A percentile compares a stretch with the other conserved stretches of the same genome.
Evolutionary conservation across 2,329 filamentous ascomycete genomes (phyloP).

Genomic region (Colletotrichum chrysophilum): DNA sequence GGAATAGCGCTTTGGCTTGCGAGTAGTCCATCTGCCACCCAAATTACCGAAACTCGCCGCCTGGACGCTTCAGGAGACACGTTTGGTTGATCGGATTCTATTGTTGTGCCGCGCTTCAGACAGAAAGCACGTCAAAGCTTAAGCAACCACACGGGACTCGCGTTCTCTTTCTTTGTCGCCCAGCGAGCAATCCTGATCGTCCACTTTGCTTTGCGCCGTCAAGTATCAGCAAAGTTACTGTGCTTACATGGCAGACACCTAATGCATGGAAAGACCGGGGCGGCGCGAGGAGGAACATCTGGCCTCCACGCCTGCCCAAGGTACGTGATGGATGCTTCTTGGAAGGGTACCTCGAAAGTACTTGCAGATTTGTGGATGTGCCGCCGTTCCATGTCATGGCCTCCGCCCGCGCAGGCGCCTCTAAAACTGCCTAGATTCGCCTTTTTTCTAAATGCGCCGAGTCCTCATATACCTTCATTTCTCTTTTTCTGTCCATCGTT

Average conservation of each 20-base stretch:
- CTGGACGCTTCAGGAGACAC: constrained; percentile 7
- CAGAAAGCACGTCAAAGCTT: constrained; percentile 10
- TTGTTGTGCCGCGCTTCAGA: not conserved
- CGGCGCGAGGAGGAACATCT: not conserved
- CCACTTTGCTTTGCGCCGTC: not conserved
- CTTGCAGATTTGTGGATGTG: not conserved
- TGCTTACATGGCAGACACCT: not conserved
- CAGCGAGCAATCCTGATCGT: not conserved
- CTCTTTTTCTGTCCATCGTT: not conserved
- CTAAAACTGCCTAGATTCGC: not conserved
- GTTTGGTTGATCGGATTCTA: not conserved
- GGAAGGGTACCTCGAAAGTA: constrained; percentile 5
- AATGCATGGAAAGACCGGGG: not conserved
- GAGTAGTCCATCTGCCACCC: not conserved
- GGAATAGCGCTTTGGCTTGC: constrained; percentile 8
- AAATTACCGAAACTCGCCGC: not conserved
- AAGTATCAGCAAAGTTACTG: constrained; percentile 5
- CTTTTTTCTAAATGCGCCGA: not conserved
- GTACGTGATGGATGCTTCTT: not conserved
- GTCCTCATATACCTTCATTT: not conserved
- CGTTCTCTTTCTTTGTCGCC: not conserved
- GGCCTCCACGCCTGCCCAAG: not conserved
- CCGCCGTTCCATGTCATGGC: not conserved
- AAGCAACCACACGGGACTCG: not conserved
- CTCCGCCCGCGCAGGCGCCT: not conserved